Conservation (phyloP, 345 rosid species). For the Pistacia integerrima region DNA sequence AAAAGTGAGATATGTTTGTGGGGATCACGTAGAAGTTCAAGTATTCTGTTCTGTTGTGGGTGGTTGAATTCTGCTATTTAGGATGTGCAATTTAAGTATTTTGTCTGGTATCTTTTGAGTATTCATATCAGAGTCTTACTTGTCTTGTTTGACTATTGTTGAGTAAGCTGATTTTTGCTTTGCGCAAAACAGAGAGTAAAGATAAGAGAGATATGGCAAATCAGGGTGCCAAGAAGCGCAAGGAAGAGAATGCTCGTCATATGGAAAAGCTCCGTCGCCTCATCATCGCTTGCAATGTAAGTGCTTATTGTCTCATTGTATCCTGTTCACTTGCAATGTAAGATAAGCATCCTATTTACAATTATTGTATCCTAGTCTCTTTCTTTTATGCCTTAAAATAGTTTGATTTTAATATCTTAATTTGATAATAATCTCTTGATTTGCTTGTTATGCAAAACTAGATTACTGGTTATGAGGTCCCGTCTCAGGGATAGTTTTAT, state of each 20-base stretch:
- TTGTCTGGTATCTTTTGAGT: not conserved
- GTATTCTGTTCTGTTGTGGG: not conserved
- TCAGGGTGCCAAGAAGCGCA: constrained; percentile 94
- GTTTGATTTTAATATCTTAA: not conserved
- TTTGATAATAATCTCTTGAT: not conserved
- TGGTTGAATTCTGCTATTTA: not conserved
- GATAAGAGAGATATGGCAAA: constrained; percentile 62
- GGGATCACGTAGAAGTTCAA: not conserved
- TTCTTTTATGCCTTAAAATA: not conserved
- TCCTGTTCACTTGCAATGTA: not conserved
- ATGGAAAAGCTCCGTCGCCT: constrained; percentile 63
- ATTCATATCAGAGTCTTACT: not conserved
- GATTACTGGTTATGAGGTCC: not conserved
- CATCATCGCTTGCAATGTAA: constrained; percentile 76
- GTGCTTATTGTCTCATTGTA: constrained; percentile 2
- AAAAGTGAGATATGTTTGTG: not conserved
- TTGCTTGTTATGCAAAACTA: not conserved
- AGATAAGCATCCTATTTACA: no score
- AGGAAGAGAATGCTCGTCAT: constrained; percentile 82
- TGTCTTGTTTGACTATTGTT: not conserved
- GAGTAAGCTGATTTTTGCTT: not conserved
- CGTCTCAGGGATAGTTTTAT: not conserved
- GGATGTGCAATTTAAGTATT: no score
- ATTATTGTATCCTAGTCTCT: no score
- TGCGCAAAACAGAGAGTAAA: not conserved